Evolutionary conservation across 768 basidiomycete genomes (phyloP).

Genomic region (Kondoa malvinella): DNA sequence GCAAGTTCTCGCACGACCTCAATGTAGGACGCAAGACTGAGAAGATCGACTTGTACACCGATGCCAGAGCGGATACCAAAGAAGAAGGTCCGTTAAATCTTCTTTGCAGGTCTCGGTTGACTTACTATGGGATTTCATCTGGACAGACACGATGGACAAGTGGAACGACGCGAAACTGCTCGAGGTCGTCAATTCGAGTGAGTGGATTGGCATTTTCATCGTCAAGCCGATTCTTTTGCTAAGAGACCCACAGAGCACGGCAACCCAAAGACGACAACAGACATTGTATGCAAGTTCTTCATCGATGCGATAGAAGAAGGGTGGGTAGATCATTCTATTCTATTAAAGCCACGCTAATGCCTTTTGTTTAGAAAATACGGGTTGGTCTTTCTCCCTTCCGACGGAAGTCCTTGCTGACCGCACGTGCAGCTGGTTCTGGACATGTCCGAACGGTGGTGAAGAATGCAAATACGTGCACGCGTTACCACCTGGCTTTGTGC

Average conservation of each 20-base stretch:
- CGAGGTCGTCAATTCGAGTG: slow-evolving; percentile 58
- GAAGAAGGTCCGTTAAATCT: slow-evolving; percentile 39
- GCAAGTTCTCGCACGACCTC: slow-evolving; percentile 91
- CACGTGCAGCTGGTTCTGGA: slow-evolving; percentile 79
- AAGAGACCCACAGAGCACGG: slow-evolving; percentile 40
- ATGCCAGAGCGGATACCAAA: slow-evolving; percentile 60
- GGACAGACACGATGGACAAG: slow-evolving; percentile 79
- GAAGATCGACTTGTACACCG: slow-evolving; percentile 89
- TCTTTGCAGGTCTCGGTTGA: background rate
- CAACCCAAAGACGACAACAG: slow-evolving; percentile 79
- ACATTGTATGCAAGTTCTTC: slow-evolving; percentile 95
- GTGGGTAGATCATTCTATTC: slow-evolving; percentile 29
- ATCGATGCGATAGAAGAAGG: slow-evolving; percentile 86
- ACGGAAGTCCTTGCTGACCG: slow-evolving; percentile 4
- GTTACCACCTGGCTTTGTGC: slow-evolving; percentile 83
- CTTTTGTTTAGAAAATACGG: background rate
- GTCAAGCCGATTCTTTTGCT: background rate
- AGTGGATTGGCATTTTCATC: background rate
- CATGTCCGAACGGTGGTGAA: slow-evolving; percentile 45
- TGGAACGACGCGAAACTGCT: slow-evolving; percentile 93
- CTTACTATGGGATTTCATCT: slow-evolving; percentile 48
- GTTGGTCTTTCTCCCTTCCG: background rate
- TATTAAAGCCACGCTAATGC: no score
- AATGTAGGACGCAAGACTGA: slow-evolving; percentile 78
- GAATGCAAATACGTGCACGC: slow-evolving; percentile 48